Evolutionary conservation across 768 basidiomycete species (phyloP).

Genomic region (Pleurotus platypus): DNA sequence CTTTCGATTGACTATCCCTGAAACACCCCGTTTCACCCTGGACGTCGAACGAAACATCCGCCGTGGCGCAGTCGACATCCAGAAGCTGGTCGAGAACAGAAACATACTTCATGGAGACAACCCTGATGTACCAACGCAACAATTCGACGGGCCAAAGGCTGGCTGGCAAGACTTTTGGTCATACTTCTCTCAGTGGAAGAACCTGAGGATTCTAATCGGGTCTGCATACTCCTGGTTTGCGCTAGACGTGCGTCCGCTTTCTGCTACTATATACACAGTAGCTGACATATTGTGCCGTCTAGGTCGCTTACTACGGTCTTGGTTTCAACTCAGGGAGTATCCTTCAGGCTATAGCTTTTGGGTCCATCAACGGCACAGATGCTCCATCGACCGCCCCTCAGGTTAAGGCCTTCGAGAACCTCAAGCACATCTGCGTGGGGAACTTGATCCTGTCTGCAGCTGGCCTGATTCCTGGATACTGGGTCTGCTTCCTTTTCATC

Average conservation of each 20-base stretch:
- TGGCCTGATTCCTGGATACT: slow-evolving; percentile 82
- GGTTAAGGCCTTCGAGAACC: slow-evolving; percentile 43
- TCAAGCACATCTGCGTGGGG: slow-evolving; percentile 65
- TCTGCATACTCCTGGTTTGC: slow-evolving; percentile 87
- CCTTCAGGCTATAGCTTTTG: slow-evolving; percentile 71
- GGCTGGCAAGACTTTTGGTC: slow-evolving; percentile 59
- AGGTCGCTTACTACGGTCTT: slow-evolving; percentile 87
- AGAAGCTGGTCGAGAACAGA: slow-evolving; percentile 58
- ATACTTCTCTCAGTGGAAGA: slow-evolving; percentile 72
- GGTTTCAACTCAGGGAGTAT: slow-evolving; percentile 80
- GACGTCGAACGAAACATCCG: slow-evolving; percentile 83
- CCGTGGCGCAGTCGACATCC: slow-evolving; percentile 71
- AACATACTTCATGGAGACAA: slow-evolving; percentile 47
- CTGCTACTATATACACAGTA: too few relatives aligned
- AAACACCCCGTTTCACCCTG: slow-evolving; percentile 89
- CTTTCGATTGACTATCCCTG: slow-evolving; percentile 89
- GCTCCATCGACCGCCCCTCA: slow-evolving; percentile 14
- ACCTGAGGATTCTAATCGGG: slow-evolving; percentile 76
- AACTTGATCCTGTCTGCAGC: slow-evolving; percentile 73
- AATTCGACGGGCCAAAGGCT: slow-evolving; percentile 50
- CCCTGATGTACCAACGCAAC: slow-evolving; percentile 48
- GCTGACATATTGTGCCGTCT: not conserved
- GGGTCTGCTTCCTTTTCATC: slow-evolving; percentile 55
- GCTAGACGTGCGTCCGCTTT: slow-evolving; percentile 51
- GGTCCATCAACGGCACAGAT: slow-evolving; percentile 34